Evolutionary conservation across 768 basidiomycete genomes (phyloP).

Genomic region (Tylopilus sp.): DNA sequence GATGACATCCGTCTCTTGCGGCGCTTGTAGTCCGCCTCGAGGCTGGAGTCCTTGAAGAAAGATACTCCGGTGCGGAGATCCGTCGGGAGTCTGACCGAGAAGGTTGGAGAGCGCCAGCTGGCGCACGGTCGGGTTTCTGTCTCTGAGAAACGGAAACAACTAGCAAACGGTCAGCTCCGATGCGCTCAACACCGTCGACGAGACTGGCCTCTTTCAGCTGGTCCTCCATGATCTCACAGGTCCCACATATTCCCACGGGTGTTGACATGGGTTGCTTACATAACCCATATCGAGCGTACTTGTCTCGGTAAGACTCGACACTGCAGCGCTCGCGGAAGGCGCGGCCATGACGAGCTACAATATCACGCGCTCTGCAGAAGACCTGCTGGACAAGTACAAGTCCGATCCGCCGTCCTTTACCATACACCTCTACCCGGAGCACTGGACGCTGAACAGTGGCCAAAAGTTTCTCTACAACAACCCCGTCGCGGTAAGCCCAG

Average conservation of each 20-base stretch:
- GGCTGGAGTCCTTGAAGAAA: conserved; percentile 65
- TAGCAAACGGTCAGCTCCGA: conserved; percentile 33
- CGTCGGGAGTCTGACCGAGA: conserved; percentile 71
- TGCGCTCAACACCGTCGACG: neutral
- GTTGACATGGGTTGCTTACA: conserved; percentile 14
- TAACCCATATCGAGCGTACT: conserved; percentile 10
- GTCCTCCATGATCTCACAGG: conserved; percentile 29
- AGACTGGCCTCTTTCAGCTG: conserved; percentile 40
- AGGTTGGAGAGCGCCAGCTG: conserved; percentile 84
- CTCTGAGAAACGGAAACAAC: conserved; percentile 82
- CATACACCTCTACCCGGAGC: conserved; percentile 72
- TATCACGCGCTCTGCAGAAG: conserved; percentile 58
- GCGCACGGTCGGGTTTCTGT: conserved; percentile 83
- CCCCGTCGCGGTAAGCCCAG: conserved; percentile 55
- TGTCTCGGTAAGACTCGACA: too few relatives aligned
- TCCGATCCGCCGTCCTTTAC: conserved; percentile 68
- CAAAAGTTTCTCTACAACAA: conserved; percentile 81
- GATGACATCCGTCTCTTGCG: conserved; percentile 64
- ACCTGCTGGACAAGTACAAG: conserved; percentile 57
- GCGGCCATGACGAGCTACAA: conserved; percentile 68
- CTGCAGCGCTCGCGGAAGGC: too few relatives aligned
- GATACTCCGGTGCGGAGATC: conserved; percentile 66
- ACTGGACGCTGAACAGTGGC: conserved; percentile 81
- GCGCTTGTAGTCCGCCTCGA: conserved; percentile 54
- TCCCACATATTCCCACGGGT: conserved; percentile 16